A percentile compares a stretch with the other conserved stretches of the same genome.
These are phyloP conservation scores for Neurospora sp. DNA, from an alignment of 495 filamentous ascomycete genomes.

Conservation along the genomic window DNA sequence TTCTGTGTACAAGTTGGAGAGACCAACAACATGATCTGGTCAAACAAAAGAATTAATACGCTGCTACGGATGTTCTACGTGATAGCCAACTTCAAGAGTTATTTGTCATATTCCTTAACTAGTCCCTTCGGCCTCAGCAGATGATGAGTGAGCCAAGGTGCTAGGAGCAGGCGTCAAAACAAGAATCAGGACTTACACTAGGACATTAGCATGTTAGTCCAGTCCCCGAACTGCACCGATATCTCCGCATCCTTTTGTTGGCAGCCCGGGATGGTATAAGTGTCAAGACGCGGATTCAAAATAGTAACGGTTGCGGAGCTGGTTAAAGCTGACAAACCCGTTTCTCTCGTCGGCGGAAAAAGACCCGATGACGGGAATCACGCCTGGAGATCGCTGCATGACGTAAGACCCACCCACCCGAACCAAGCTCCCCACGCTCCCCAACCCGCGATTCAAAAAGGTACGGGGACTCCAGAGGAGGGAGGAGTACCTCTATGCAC, in stretches of 20 bases:
- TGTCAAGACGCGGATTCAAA: not conserved
- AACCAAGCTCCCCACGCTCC: not conserved
- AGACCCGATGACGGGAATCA: not conserved
- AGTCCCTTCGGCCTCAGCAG: not conserved
- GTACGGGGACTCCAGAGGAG: not conserved
- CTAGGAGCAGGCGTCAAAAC: not conserved
- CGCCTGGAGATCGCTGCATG: not conserved
- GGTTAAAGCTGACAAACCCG: not conserved
- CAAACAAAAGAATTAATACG: no score
- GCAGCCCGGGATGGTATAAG: not conserved
- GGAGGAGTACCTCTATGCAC: not conserved
- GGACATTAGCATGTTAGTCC: not conserved
- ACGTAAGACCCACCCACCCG: not conserved
- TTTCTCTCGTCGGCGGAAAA: not conserved
- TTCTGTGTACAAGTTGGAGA: no score
- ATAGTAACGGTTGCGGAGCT: not conserved
- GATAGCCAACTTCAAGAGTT: no score
- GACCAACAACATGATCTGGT: no score
- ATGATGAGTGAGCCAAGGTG: not conserved
- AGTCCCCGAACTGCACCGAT: not conserved
- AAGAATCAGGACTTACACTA: not conserved
- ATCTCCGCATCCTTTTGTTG: not conserved
- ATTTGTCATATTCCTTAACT: not conserved
- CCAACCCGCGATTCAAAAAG: not conserved
- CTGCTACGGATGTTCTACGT: no score